phyloP scores from a whole-genome alignment of 208 protist genomes.

The Acanthamoeba polyphaga region DNA sequence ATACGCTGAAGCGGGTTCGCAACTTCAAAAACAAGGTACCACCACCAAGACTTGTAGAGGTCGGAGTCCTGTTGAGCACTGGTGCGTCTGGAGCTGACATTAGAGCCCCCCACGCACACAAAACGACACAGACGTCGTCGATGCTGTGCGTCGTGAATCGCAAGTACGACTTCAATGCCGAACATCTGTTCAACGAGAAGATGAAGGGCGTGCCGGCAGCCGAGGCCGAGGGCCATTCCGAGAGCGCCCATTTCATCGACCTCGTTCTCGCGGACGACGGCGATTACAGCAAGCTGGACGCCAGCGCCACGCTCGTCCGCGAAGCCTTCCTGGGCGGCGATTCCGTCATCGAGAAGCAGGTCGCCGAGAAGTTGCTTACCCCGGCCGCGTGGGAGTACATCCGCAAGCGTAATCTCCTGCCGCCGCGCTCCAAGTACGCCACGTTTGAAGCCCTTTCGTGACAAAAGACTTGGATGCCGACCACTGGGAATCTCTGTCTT shows the following conservation, averaged over 20 bases:
- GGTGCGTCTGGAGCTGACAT: background rate
- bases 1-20: conserved; percentile 2
- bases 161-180: conserved; percentile 57
- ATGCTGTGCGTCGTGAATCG: conserved; percentile 70
- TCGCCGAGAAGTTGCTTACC: background rate
- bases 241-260: background rate
- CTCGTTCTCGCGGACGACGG: background rate
- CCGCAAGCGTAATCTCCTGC: conserved; percentile 24
- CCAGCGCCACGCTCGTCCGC: conserved; percentile 48
- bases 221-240: background rate
- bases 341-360: background rate
- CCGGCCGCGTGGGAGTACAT: conserved; percentile 8
- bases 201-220: background rate
- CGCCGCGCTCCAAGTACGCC: background rate
- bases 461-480: too few relatives aligned
- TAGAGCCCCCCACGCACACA: background rate
- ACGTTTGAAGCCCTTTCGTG: too few relatives aligned
- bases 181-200: conserved; percentile 45
- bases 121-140: conserved; percentile 21
- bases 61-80: too few relatives aligned
- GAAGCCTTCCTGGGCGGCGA: conserved; percentile 54
- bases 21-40: conserved; percentile 72
- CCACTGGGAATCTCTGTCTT: too few relatives aligned
- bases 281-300: conserved; percentile 8
- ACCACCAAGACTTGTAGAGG: background rate